Evolutionary conservation across 2,329 filamentous ascomycete genomes (phyloP).

Genomic region (Eurotiales sp.): DNA sequence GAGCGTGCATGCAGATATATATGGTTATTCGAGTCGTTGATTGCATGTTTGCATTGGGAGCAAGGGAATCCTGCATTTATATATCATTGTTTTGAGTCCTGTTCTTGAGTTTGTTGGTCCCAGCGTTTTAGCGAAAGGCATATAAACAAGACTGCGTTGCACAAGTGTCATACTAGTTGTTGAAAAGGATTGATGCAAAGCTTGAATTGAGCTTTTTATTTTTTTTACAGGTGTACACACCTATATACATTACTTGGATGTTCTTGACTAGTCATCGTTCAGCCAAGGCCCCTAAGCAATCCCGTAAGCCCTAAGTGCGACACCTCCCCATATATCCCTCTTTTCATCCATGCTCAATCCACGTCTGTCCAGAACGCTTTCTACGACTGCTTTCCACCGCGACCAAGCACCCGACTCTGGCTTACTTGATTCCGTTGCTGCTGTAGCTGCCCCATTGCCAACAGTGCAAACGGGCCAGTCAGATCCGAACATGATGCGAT

Average conservation of each 20-base stretch:
- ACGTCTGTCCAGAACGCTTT: slow-evolving; percentile 53
- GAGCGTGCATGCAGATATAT: neutral
- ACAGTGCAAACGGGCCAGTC: slow-evolving; percentile 92
- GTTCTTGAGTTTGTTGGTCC: neutral
- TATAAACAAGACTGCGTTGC: neutral
- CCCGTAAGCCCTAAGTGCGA: slow-evolving; percentile 67
- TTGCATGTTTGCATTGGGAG: neutral
- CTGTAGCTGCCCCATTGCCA: slow-evolving; percentile 48
- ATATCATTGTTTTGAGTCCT: slow-evolving; percentile 8
- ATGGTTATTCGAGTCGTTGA: neutral
- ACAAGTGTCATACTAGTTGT: neutral
- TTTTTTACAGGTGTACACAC: no score
- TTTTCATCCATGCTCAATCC: slow-evolving; percentile 58
- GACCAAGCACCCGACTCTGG: slow-evolving; percentile 59
- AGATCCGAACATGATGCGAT: slow-evolving; percentile 80
- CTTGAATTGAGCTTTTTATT: no score
- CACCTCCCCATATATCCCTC: slow-evolving; percentile 67
- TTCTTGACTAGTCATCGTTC: neutral
- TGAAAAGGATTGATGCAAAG: neutral
- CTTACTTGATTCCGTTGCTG: neutral
- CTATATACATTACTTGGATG: neutral
- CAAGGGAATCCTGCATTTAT: neutral
- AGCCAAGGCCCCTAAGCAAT: slow-evolving; percentile 19
- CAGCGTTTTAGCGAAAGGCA: slow-evolving; percentile 3
- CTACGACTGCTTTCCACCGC: slow-evolving; percentile 70